Conservation (phyloP, 2,329 filamentous ascomycete genomes). For the Aspergillus quadricinctus region DNA sequence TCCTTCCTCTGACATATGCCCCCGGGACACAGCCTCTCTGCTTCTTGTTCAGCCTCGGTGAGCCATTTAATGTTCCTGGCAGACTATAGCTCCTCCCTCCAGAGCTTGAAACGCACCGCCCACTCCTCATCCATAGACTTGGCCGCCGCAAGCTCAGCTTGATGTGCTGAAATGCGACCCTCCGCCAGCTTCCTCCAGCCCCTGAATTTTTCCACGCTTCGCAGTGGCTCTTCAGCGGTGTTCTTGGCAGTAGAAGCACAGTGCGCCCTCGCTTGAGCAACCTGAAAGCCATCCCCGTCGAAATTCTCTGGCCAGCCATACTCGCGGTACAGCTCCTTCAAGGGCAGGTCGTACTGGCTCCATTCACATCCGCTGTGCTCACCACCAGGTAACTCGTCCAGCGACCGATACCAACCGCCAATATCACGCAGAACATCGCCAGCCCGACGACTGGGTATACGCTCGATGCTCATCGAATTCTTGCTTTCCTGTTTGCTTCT, state of each 20-base stretch:
- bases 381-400: slow-evolving; percentile 11
- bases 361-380: not conserved
- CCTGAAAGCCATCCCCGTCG: slow-evolving; percentile 13
- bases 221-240: too few relatives aligned
- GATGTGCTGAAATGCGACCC: not conserved
- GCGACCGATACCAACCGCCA: slow-evolving; percentile 6
- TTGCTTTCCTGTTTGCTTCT: not conserved
- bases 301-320: slow-evolving; percentile 17
- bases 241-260: too few relatives aligned
- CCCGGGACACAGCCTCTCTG: not conserved
- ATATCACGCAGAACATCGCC: slow-evolving; percentile 16
- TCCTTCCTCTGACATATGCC: not conserved
- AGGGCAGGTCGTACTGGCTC: not conserved
- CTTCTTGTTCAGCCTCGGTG: not conserved
- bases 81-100: not conserved
- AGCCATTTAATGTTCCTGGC: not conserved
- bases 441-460: slow-evolving; percentile 11
- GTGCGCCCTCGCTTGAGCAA: slow-evolving; percentile 5
- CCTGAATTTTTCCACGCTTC: too few relatives aligned
- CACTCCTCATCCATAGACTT: not conserved
- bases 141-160: not conserved
- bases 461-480: slow-evolving; percentile 12
- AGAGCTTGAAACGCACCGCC: not conserved
- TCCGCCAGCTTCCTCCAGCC: too few relatives aligned
- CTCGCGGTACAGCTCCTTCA: slow-evolving; percentile 4